Evolutionary conservation across 2,329 filamentous ascomycete genomes (phyloP).

Genomic region (Trichoderma hamatum): DNA sequence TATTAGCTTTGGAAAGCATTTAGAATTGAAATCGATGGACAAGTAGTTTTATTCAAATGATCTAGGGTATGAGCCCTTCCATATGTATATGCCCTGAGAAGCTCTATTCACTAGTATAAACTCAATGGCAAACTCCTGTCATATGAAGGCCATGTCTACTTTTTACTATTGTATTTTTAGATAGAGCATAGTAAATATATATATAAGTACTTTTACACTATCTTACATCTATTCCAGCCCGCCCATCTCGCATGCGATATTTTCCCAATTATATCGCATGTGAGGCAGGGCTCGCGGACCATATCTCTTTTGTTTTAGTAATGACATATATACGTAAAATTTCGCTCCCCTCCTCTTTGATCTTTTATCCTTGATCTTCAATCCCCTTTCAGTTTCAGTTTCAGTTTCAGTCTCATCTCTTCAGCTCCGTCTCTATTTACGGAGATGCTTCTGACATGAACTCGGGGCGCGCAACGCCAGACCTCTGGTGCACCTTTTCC

Average conservation of each 20-base stretch:
- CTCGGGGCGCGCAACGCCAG: conserved; percentile 40
- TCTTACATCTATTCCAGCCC: conserved; percentile 22
- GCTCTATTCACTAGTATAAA: not conserved
- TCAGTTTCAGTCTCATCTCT: not conserved
- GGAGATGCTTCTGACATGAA: conserved; percentile 37
- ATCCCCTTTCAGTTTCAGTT: not conserved
- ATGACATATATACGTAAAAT: conserved; percentile 19
- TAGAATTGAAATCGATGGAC: not conserved
- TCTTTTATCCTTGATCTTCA: not conserved
- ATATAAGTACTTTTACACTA: conserved; percentile 24
- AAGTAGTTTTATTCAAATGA: not conserved
- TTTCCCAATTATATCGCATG: not conserved
- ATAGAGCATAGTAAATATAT: conserved; percentile 23
- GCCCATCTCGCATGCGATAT: not conserved
- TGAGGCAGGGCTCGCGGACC: not conserved
- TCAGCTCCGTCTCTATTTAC: not conserved
- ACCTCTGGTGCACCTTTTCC: conserved; percentile 63
- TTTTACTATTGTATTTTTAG: not conserved
- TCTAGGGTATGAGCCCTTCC: not conserved
- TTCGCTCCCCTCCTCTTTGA: not conserved
- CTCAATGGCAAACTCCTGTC: not conserved
- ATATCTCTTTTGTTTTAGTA: not conserved
- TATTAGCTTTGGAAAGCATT: not conserved
- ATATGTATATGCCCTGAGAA: not conserved
- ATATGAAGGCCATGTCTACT: not conserved